A percentile compares a stretch with the other conserved stretches of the same genome.
Conservation (phyloP, 306 rosid genomes). For the Prunus dulcis region DNA sequence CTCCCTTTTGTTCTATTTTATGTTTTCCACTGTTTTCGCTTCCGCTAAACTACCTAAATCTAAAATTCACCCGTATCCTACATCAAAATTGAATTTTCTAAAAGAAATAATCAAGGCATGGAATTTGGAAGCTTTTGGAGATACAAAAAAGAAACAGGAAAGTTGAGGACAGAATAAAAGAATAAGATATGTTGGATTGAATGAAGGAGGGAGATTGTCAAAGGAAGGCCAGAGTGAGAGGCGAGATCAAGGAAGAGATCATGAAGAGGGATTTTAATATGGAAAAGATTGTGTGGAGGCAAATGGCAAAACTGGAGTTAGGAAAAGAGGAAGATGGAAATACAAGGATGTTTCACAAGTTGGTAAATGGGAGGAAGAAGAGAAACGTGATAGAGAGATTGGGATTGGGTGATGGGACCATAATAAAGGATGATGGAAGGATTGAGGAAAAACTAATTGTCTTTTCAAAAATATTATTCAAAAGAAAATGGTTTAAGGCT, state of each 20-base stretch:
- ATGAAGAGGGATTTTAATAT: no score
- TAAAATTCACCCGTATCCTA: no score
- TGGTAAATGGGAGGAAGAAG: background rate
- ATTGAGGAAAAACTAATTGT: background rate
- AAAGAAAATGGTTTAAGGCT: background rate
- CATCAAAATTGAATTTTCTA: no score
- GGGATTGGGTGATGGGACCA: background rate
- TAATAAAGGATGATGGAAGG: background rate
- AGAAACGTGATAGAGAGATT: background rate
- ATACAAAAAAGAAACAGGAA: background rate
- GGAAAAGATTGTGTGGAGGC: no score
- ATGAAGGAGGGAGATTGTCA: background rate
- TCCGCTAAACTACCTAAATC: no score
- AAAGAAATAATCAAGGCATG: no score
- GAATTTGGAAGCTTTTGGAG: background rate
- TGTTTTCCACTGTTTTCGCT: no score
- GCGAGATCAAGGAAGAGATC: background rate
- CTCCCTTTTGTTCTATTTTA: no score
- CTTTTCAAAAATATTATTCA: no score
- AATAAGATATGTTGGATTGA: background rate
- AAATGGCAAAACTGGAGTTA: background rate
- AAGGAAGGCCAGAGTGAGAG: background rate
- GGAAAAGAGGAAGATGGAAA: background rate
- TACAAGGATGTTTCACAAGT: background rate
- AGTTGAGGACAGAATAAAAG: background rate